phyloP scores from a whole-genome alignment of 192 early-diverging fungal genomes.

The Podochytrium sp. region DNA sequence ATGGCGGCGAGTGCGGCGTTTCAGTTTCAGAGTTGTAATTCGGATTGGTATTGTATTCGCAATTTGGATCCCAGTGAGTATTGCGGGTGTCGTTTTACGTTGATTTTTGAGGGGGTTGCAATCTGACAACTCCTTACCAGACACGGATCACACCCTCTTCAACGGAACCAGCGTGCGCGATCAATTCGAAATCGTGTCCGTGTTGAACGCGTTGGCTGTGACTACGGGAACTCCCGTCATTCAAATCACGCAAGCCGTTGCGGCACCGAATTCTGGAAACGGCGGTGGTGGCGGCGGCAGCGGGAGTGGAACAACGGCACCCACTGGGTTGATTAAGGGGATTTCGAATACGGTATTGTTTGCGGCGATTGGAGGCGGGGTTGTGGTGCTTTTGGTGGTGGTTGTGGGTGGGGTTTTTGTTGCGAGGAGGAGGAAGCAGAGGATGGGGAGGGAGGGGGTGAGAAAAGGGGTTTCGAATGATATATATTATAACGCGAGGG shows the following conservation, averaged over 20 bases:
- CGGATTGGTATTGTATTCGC: conserved; percentile 36
- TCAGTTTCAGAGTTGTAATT: conserved; percentile 14
- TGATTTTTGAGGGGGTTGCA: not conserved
- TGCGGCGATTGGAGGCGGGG: conserved; percentile 7
- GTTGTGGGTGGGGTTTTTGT: not conserved
- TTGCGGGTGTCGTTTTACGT: not conserved
- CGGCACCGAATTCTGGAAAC: not conserved
- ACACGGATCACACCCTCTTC: conserved; percentile 17
- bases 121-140: not conserved
- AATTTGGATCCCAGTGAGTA: conserved; percentile 16
- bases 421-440: not conserved
- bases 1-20: not conserved
- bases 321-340: not conserved
- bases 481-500: not conserved
- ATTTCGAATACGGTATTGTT: not conserved
- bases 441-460: not conserved
- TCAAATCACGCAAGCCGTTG: not conserved
- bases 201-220: conserved; percentile 23
- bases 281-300: not conserved
- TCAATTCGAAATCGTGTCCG: conserved; percentile 26
- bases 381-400: not conserved
- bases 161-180: conserved; percentile 36
- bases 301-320: not conserved
- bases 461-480: not conserved
- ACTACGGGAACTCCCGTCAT: not conserved